Conservation (phyloP, 2,329 filamentous ascomycete species). For the Penicillium sp. region DNA sequence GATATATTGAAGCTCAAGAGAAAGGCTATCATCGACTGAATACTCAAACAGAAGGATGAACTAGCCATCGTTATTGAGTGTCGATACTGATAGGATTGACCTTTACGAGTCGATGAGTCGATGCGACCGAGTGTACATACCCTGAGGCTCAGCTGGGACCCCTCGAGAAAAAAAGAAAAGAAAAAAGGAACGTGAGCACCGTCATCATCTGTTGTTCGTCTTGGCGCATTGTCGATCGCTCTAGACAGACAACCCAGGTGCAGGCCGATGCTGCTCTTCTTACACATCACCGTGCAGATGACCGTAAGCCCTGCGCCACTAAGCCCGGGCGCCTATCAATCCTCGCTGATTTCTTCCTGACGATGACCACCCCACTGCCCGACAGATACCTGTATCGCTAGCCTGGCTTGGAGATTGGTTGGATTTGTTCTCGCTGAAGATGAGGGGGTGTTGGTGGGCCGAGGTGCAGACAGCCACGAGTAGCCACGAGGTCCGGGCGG, state of each 20-base stretch:
- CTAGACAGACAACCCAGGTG: not conserved
- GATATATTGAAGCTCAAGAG: not conserved
- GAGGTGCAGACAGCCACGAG: not conserved
- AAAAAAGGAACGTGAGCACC: not conserved
- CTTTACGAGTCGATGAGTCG: not conserved
- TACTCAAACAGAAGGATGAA: not conserved
- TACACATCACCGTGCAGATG: conserved; percentile 5
- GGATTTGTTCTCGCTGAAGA: not conserved
- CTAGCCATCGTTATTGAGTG: not conserved
- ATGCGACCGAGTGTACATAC: not conserved
- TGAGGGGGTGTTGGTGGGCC: not conserved
- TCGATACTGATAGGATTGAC: not conserved
- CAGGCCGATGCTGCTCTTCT: not conserved
- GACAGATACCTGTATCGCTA: not conserved
- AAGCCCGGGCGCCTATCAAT: conserved; percentile 2
- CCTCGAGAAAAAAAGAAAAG: not conserved
- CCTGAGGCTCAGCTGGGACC: conserved; percentile 2
- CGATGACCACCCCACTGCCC: not conserved
- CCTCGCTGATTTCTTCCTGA: not conserved
- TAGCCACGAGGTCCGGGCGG: not conserved
- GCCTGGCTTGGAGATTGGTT: not conserved
- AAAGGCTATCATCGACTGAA: not conserved
- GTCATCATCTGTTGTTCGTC: not conserved
- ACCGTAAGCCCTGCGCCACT: not conserved
- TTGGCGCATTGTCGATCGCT: not conserved